Conservation (phyloP, 1,284 basidiomycete genomes). For the Chondrostereum purpureum region DNA sequence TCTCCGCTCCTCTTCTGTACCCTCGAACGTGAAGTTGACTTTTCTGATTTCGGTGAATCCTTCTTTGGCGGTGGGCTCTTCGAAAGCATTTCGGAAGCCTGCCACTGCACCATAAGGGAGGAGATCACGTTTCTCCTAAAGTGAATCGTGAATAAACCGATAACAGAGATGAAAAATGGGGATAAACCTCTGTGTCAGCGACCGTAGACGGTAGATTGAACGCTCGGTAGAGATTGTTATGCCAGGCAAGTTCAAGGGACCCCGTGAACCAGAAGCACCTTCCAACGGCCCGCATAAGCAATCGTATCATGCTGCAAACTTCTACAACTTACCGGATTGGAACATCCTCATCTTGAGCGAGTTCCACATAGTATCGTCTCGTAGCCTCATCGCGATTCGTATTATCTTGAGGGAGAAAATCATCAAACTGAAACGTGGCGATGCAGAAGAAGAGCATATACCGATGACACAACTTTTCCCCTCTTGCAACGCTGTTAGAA, state of each 20-base stretch:
- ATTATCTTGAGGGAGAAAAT: too few relatives aligned
- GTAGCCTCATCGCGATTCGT: slow-evolving; percentile 74
- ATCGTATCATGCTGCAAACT: too few relatives aligned
- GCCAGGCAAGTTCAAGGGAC: slow-evolving; percentile 74
- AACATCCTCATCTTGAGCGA: slow-evolving; percentile 52
- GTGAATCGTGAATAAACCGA: not conserved
- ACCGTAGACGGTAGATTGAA: slow-evolving; percentile 46
- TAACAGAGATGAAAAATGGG: slow-evolving; percentile 4
- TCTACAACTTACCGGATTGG: slow-evolving; percentile 55
- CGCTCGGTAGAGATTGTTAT: slow-evolving; percentile 85
- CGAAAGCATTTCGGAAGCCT: slow-evolving; percentile 53
- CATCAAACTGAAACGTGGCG: too few relatives aligned
- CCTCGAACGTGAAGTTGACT: slow-evolving; percentile 78
- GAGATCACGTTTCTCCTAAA: slow-evolving; percentile 39
- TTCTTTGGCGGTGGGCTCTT: slow-evolving; percentile 61
- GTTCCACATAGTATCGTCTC: slow-evolving; percentile 60
- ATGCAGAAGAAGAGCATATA: slow-evolving; percentile 27
- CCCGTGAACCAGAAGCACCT: slow-evolving; percentile 74
- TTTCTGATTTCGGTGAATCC: slow-evolving; percentile 72
- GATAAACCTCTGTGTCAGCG: slow-evolving; percentile 25
- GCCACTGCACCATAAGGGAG: slow-evolving; percentile 63
- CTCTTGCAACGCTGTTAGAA: slow-evolving; percentile 46
- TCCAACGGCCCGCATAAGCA: too few relatives aligned
- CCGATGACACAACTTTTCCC: slow-evolving; percentile 75
- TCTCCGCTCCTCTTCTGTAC: slow-evolving; percentile 58